Base-by-base conservation (phyloP, 805 yeast species). In the Candida sanyiensis region DNA sequence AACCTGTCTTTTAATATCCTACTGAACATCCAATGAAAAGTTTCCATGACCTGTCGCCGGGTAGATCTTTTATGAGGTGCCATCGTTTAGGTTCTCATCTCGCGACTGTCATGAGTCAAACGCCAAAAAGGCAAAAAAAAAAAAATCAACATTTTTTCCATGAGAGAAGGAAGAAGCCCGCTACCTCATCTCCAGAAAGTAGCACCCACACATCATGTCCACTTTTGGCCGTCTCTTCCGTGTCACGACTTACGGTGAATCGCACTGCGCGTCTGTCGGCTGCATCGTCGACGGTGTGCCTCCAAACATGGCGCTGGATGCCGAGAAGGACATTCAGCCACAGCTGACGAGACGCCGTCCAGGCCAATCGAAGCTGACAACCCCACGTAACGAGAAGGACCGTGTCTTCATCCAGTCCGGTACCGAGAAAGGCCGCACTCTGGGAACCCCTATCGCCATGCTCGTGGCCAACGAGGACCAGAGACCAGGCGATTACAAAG, bases 261-360 rank as follows among this genome's bases (percentile, higher is more conserved):
- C 96, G 7, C 98, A 93, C 68, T 93, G 98, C 69, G 83, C 79
- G 55, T 85, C 96, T 8, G 98, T 93, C 29, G 98, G 98, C 23
- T 93, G 97, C 66, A 93, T 93, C 45, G 96, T 93, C 28, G 98
- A 93, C 52, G 98, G 98, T 43, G 93, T 88, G 29, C 98, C 98
- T 22, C 97, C 98, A 21, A 96, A 96, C 23, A 71, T 93, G 75
- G 72, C 77, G 7, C 73, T 93, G 38, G 73, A 83, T 13, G 21
- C 39, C 7, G 97, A 86, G 62, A 77, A 67, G 5, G 97, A 93
- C 57, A 75, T 93, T 50, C 98, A 93, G 68, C 95, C 97, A 13
- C 98, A 93, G 69, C 67, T 93, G 52, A 80, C 95, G 17, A 79
- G 98, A 67, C 83, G 98, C 72, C 82, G 98, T 67, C 98, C 98